phyloP scores from a whole-genome alignment of 192 early-diverging fungal species.

The Chytriomyces confervae region DNA sequence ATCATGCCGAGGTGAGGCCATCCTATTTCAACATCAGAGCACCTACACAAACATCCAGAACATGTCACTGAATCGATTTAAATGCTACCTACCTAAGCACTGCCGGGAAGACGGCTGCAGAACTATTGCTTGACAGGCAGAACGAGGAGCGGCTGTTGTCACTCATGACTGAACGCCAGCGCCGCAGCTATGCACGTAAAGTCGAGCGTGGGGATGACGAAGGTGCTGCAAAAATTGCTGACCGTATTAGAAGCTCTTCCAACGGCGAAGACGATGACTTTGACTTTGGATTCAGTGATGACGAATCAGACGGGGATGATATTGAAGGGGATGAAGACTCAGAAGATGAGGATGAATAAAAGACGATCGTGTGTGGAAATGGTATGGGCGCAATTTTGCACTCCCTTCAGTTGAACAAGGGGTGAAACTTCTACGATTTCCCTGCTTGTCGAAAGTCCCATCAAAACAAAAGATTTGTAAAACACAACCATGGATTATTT shows the following conservation, averaged over 20 bases:
- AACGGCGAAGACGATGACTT: constrained; percentile 59
- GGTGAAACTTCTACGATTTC: too few relatives aligned
- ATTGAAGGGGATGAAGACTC: constrained; percentile 49
- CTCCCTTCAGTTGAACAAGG: too few relatives aligned
- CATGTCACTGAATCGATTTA: not conserved
- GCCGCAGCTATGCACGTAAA: constrained; percentile 79
- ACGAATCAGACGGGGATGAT: constrained; percentile 45
- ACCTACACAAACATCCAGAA: too few relatives aligned
- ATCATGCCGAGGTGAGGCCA: constrained; percentile 15
- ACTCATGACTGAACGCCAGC: constrained; percentile 80
- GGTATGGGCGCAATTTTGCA: too few relatives aligned
- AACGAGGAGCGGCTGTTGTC: constrained; percentile 73
- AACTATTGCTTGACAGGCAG: constrained; percentile 71
- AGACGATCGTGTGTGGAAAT: not conserved
- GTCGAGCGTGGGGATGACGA: constrained; percentile 79
- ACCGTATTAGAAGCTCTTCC: constrained; percentile 36
- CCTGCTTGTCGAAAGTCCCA: too few relatives aligned
- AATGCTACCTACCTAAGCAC: constrained; percentile 8
- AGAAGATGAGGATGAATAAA: constrained; percentile 20
- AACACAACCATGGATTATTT: too few relatives aligned
- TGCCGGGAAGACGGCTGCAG: constrained; percentile 62
- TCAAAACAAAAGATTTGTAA: too few relatives aligned
- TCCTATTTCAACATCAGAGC: not conserved
- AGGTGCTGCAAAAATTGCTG: constrained; percentile 48
- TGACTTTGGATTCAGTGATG: constrained; percentile 61